phyloP scores from a whole-genome alignment of 1,139 yeast genomes.

The Kodamaea suecica region DNA sequence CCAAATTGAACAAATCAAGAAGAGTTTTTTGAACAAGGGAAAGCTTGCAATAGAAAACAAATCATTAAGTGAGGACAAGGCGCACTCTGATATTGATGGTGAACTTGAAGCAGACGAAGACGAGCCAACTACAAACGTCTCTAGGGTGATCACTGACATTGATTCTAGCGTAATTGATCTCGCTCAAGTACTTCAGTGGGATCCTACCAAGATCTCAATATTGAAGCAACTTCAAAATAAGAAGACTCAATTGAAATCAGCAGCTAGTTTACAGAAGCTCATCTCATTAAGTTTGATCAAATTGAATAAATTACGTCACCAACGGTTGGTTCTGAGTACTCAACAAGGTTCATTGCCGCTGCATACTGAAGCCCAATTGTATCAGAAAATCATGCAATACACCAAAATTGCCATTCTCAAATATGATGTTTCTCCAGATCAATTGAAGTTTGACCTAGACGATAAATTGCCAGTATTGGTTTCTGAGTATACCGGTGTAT shows the following conservation, averaged over 20 bases:
- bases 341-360: constrained; percentile 28
- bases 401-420: constrained; percentile 30
- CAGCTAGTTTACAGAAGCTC: constrained; percentile 42
- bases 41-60: constrained; percentile 4
- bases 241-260: constrained; percentile 25
- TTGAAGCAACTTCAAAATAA: constrained; percentile 29
- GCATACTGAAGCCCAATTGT: constrained; percentile 27
- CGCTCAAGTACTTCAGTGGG: constrained; percentile 36
- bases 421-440: constrained; percentile 25
- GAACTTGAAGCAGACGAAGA: constrained; percentile 8
- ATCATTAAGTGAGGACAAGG: constrained; percentile 5
- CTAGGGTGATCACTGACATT: neutral
- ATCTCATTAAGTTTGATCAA: constrained; percentile 56
- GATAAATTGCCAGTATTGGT: constrained; percentile 64
- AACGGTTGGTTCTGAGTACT: constrained; percentile 43
- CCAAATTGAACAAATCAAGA: constrained; percentile 41
- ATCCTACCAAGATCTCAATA: constrained; percentile 30
- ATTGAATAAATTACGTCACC: constrained; percentile 62
- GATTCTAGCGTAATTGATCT: constrained; percentile 7
- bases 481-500: constrained; percentile 72
- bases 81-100: constrained; percentile 5
- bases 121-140: constrained; percentile 11
- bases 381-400: constrained; percentile 43
- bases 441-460: constrained; percentile 35
- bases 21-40: constrained; percentile 18